These are phyloP conservation scores for Trichoderma lentiforme DNA, from an alignment of 2,329 filamentous ascomycete species.

Conservation along the genomic window DNA sequence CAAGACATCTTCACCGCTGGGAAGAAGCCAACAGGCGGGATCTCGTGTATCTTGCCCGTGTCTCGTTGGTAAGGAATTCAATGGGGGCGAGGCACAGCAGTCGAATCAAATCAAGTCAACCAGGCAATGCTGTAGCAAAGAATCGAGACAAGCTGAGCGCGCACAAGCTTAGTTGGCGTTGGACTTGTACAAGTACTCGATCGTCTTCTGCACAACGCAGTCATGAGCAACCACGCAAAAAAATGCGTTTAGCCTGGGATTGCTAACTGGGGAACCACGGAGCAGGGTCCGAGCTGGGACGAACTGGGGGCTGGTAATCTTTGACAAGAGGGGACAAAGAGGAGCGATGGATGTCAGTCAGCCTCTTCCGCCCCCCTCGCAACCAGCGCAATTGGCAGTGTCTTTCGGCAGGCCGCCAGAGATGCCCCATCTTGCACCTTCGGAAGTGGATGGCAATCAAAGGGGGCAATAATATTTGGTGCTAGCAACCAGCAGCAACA, in stretches of 20 bases:
- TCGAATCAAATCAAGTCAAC: not conserved
- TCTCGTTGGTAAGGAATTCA: not conserved
- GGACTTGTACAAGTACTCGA: slow-evolving; percentile 3
- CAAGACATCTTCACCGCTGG: slow-evolving; percentile 17
- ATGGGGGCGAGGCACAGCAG: not conserved
- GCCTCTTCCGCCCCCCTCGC: not conserved
- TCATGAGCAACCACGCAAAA: not conserved
- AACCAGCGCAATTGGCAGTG: not conserved
- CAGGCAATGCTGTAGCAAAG: not conserved
- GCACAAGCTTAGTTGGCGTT: not conserved
- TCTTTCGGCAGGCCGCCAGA: not conserved
- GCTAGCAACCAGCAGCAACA: not conserved
- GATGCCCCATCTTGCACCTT: slow-evolving; percentile 1
- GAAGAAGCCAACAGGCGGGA: not conserved
- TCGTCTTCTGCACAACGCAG: not conserved
- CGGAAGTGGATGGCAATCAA: slow-evolving; percentile 17
- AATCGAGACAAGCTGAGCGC: not conserved
- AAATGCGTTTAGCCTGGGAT: not conserved
- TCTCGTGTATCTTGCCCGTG: not conserved
- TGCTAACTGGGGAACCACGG: not conserved
- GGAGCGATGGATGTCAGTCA: not conserved
- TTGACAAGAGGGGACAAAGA: not conserved
- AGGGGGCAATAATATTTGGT: slow-evolving; percentile 1
- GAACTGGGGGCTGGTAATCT: not conserved
- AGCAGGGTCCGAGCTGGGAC: not conserved